Evolutionary conservation across 2,329 filamentous ascomycete species (phyloP), one percentile per base, ranked within the genome.

Genomic region (Fusarium buharicum): DNA sequence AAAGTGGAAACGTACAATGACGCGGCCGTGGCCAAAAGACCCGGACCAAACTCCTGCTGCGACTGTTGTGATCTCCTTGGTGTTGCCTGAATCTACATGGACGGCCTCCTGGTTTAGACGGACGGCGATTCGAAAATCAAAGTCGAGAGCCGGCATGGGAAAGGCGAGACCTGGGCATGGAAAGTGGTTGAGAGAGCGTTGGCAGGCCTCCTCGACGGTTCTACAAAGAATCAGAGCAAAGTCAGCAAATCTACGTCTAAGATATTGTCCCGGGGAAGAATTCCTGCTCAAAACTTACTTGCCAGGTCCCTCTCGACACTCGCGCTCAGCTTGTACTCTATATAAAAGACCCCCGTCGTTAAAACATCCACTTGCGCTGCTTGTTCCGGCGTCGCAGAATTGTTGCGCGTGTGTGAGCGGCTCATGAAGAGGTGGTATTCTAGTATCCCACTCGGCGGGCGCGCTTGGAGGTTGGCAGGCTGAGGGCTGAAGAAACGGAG

Each of bases 61-160:
- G 46, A 83, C 79, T 12, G 80, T 80, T 24, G 81, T 81, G 70
- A 82, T 82, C 63, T 83, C 82, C 55, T 81, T 77, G 52, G 77
- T 75, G 30, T 76, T 78, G 46, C 79, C 75, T 12, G 73, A 69
- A 27, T 80, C 81, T 34, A 82, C 75, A 18, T 75, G 75, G 11
- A 81, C 76, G 28, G 76, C 72, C 46, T 78, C 76, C 16, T 78
- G 77, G 57, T 79, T 78, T 24, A 82, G 72, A 16, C 72, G 73
- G 13, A 83, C 80, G 36, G 79, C 78, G 69, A 84, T 78, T 51
- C 81, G 79, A 62, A 84, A 82, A 66, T 84, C 81, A 40, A 82
- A 81, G 46, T 76, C 76, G 45, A 82, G 75, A 33, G 74, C 75
- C 6, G 81, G 81, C 66, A 77, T 76, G 13, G 81, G 80, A 46